Percentiles rank a stretch among this genome's conserved stretches.
Evolutionary conservation across 352 stramenopile genomes (phyloP).

Genomic region (Phytophthora aleatoria): DNA sequence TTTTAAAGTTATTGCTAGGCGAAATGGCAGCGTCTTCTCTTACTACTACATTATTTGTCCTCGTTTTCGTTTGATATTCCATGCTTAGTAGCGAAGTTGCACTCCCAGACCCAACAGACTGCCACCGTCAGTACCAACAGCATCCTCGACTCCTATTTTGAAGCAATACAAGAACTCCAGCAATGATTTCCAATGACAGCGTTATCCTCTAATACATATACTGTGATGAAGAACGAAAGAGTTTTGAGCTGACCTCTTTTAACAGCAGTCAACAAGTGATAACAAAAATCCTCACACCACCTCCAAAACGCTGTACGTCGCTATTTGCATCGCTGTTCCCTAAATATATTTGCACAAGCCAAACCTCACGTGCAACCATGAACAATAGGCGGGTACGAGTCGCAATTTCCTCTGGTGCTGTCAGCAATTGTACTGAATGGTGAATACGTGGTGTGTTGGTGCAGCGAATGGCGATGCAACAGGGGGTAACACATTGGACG

Average conservation of each 20-base stretch:
- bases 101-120: too few relatives aligned
- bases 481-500: slow-evolving; percentile 35
- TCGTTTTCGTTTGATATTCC: neutral
- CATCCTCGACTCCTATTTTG: too few relatives aligned
- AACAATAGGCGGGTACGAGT: slow-evolving; percentile 29
- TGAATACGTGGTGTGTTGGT: slow-evolving; percentile 1
- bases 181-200: too few relatives aligned
- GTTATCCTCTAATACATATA: too few relatives aligned
- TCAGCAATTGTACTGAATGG: neutral
- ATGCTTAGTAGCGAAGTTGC: neutral
- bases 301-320: neutral
- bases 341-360: neutral
- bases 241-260: too few relatives aligned
- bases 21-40: slow-evolving; percentile 30
- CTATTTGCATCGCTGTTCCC: neutral
- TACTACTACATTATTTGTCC: slow-evolving; percentile 2
- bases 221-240: too few relatives aligned
- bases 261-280: too few relatives aligned
- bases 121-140: too few relatives aligned
- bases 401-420: slow-evolving; percentile 2
- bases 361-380: slow-evolving; percentile 12
- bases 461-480: slow-evolving; percentile 33
- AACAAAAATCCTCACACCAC: too few relatives aligned
- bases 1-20: slow-evolving; percentile 41
- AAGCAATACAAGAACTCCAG: too few relatives aligned